phyloP scores from a whole-genome alignment of 2,329 filamentous ascomycete species.

The Beauveria pseudobassiana region DNA sequence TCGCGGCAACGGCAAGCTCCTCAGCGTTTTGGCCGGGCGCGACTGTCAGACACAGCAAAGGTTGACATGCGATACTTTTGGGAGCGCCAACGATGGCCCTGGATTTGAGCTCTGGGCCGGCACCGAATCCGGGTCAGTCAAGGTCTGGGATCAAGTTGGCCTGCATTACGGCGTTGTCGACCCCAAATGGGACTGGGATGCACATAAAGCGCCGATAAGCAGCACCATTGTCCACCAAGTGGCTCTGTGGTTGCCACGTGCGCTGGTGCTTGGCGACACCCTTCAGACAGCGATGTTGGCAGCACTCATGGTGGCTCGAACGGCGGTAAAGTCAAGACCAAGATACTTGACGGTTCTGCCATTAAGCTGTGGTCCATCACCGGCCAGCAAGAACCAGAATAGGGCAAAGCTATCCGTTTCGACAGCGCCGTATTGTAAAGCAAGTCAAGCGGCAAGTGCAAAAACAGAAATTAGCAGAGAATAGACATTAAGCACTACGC shows the following conservation, averaged over 20 bases:
- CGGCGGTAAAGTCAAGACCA: neutral
- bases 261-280: slow-evolving; percentile 44
- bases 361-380: slow-evolving; percentile 10
- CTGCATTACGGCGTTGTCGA: slow-evolving; percentile 33
- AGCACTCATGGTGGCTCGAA: neutral
- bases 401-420: neutral
- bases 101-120: slow-evolving; percentile 59
- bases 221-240: slow-evolving; percentile 43
- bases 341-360: slow-evolving; percentile 1
- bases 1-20: slow-evolving; percentile 48
- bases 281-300: slow-evolving; percentile 12
- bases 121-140: slow-evolving; percentile 44
- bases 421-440: neutral
- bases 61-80: slow-evolving; percentile 47
- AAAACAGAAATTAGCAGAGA: neutral
- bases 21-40: slow-evolving; percentile 46
- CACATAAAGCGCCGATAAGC: slow-evolving; percentile 40
- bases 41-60: slow-evolving; percentile 47
- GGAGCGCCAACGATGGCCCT: slow-evolving; percentile 22
- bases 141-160: slow-evolving; percentile 52
- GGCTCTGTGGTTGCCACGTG: slow-evolving; percentile 51
- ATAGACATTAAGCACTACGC: slow-evolving; percentile 11
- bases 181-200: slow-evolving; percentile 43
- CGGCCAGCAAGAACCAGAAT: neutral
- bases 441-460: neutral